Percentiles rank a stretch among this genome's conserved stretches.
phyloP scores from a whole-genome alignment of 345 rosid species.

The Cardamine resedifolia region DNA sequence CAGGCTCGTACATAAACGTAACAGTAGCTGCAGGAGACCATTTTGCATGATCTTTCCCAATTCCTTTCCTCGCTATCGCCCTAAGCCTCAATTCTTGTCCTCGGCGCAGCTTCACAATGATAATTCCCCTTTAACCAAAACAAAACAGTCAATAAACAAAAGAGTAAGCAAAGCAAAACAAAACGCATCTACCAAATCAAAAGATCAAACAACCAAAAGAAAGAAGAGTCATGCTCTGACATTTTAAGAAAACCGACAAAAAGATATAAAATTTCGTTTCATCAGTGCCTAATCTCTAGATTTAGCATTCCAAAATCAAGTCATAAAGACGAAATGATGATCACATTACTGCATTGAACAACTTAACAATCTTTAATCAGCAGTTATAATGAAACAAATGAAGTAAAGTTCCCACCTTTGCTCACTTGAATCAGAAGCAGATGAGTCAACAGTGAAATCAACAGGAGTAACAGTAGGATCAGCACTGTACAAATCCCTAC shows the following conservation, averaged over 20 bases:
- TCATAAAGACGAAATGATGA: background rate
- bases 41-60: constrained; percentile 95
- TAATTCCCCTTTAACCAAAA: constrained; percentile 64
- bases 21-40: constrained; percentile 99
- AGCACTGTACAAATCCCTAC: constrained; percentile 79
- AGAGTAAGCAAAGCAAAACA: too few relatives aligned
- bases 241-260: background rate
- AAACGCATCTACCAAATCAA: too few relatives aligned
- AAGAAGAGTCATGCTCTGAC: too few relatives aligned
- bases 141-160: background rate
- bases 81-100: constrained; percentile 89
- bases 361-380: background rate
- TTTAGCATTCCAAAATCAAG: background rate
- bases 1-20: constrained; percentile 94
- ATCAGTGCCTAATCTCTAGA: background rate
- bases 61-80: constrained; percentile 95
- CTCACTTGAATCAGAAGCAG: constrained; percentile 58
- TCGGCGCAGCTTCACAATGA: constrained; percentile 78
- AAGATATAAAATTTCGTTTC: background rate
- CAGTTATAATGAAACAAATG: background rate
- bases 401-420: constrained; percentile 47
- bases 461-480: constrained; percentile 88
- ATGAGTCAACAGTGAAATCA: constrained; percentile 55
- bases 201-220: too few relatives aligned
- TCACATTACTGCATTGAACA: background rate